phyloP scores from a whole-genome alignment of 2,329 filamentous ascomycete genomes.

The Paecilomyces variotii region DNA sequence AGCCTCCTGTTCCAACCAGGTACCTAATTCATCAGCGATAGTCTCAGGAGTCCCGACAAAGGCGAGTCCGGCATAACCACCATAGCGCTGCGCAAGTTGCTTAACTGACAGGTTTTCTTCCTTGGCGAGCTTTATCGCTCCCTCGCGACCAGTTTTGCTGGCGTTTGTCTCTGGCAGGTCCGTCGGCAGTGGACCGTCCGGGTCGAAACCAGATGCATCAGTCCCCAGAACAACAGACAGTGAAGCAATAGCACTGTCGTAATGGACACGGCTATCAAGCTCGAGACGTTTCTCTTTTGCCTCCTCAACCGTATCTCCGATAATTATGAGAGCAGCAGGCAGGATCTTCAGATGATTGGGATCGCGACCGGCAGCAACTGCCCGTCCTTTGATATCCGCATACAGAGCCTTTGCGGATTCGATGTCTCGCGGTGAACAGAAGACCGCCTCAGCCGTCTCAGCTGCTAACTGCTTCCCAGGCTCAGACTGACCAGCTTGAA shows the following conservation, averaged over 20 bases:
- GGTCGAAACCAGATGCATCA: constrained; percentile 43
- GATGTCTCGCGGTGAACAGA: constrained; percentile 43
- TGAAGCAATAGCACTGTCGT: constrained; percentile 47
- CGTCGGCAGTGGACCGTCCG: constrained; percentile 41
- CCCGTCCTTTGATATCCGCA: constrained; percentile 44
- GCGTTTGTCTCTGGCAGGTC: constrained; percentile 48
- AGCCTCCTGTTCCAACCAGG: constrained; percentile 41
- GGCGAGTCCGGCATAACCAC: constrained; percentile 43
- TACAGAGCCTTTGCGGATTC: constrained; percentile 42
- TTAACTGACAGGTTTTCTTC: constrained; percentile 42
- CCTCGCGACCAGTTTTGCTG: constrained; percentile 43
- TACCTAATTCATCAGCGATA: constrained; percentile 43
- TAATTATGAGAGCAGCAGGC: constrained; percentile 44
- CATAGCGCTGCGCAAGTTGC: constrained; percentile 45
- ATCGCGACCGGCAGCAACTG: constrained; percentile 38
- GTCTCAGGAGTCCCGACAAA: constrained; percentile 45
- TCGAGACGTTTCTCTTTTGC: constrained; percentile 42
- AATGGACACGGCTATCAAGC: constrained; percentile 47
- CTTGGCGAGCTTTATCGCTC: constrained; percentile 38
- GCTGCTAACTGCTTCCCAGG: constrained; percentile 45
- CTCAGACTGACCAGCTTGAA: constrained; percentile 48
- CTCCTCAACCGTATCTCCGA: constrained; percentile 44
- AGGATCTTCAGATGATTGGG: constrained; percentile 44
- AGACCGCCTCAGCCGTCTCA: constrained; percentile 48
- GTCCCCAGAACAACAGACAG: constrained; percentile 42